Conservation (phyloP, 148 eudicot genomes). For the Camellia japonica region DNA sequence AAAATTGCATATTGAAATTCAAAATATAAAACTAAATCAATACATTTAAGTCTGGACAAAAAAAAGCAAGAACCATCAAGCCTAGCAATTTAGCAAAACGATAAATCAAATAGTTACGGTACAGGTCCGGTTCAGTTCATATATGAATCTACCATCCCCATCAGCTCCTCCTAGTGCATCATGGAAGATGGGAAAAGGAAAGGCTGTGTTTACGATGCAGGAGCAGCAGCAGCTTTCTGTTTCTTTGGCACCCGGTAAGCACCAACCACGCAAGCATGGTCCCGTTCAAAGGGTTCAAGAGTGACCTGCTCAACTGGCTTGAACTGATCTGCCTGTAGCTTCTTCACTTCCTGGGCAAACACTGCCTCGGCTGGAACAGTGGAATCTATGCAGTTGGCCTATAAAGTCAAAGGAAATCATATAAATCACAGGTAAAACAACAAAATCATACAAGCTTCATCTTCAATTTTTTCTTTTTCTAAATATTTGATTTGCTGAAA, state of each 20-base stretch:
- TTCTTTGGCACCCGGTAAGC: constrained; percentile 84
- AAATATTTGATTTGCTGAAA: background rate
- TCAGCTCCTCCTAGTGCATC: background rate
- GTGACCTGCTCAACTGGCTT: constrained; percentile 90
- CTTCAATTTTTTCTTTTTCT: background rate
- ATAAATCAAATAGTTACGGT: too few species aligned
- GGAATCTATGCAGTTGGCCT: constrained; percentile 98
- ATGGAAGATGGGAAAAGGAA: background rate
- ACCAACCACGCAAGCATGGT: constrained; percentile 94
- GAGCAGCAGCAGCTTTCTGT: constrained; percentile 54
- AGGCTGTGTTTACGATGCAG: background rate
- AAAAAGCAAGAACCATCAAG: too few species aligned
- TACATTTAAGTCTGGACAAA: too few species aligned
- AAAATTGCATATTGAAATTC: too few species aligned
- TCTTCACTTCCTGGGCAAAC: constrained; percentile 86
- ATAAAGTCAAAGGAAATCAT: background rate
- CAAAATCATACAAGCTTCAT: background rate
- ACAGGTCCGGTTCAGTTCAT: too few species aligned
- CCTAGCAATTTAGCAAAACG: too few species aligned
- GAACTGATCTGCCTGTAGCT: constrained; percentile 80
- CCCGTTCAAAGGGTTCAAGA: constrained; percentile 87
- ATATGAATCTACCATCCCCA: too few species aligned
- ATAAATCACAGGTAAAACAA: too few species aligned
- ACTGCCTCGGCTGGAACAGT: constrained; percentile 87
- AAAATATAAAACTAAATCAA: too few species aligned